Conservation (phyloP, 257 asterid species). For the Lycium ferocissimum region DNA sequence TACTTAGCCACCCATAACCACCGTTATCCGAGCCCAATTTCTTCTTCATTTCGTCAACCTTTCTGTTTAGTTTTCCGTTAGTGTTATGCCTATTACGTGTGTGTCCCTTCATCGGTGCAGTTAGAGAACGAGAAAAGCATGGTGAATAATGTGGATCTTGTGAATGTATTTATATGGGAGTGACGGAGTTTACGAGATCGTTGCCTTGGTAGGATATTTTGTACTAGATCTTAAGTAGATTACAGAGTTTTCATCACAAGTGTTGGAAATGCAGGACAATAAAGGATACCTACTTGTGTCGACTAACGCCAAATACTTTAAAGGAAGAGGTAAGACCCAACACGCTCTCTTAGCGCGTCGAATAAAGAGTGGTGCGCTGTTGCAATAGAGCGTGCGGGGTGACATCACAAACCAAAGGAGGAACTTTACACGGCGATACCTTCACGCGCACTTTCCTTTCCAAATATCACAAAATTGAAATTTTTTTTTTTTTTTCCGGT, state of each 20-base stretch:
- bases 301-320: not conserved
- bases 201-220: not conserved
- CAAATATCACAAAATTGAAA: too few relatives aligned
- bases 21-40: constrained; percentile 26
- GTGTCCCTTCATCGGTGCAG: constrained; percentile 18
- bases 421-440: too few relatives aligned
- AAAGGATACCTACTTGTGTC: not conserved
- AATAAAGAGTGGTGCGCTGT: not conserved
- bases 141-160: not conserved
- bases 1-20: constrained; percentile 6
- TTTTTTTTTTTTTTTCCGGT: too few relatives aligned
- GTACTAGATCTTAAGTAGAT: not conserved
- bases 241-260: not conserved
- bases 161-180: not conserved
- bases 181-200: constrained; percentile 18
- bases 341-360: not conserved
- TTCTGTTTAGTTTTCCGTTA: not conserved
- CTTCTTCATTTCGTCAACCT: not conserved
- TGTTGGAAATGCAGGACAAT: constrained; percentile 14
- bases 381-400: not conserved
- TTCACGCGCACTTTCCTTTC: too few relatives aligned
- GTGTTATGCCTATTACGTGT: not conserved
- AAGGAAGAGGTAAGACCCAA: too few relatives aligned
- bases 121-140: constrained; percentile 8
- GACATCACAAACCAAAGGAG: not conserved